phyloP scores from a whole-genome alignment of 2,329 filamentous ascomycete species.

The Nothophoma quercina region DNA sequence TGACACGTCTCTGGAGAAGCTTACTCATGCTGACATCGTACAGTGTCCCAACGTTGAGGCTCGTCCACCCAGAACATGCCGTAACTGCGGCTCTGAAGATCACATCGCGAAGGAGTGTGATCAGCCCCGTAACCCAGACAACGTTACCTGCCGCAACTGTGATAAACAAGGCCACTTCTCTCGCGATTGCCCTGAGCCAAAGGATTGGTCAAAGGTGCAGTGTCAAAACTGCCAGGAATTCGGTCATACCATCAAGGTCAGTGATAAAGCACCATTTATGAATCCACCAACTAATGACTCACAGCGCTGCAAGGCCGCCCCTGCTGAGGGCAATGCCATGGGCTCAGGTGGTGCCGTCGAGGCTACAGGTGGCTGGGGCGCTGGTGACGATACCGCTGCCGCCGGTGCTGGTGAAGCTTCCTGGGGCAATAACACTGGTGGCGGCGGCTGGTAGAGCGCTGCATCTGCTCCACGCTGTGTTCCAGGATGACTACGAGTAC shows the following conservation, averaged over 20 bases:
- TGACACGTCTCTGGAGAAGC: neutral
- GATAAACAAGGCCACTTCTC: slow-evolving; percentile 68
- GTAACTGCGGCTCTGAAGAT: slow-evolving; percentile 48
- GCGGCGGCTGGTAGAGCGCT: slow-evolving; percentile 9
- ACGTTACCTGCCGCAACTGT: slow-evolving; percentile 66
- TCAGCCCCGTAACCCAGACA: slow-evolving; percentile 46
- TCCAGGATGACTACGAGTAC: neutral
- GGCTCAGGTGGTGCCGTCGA: slow-evolving; percentile 24
- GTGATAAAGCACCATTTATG: no score
- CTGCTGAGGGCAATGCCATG: slow-evolving; percentile 28
- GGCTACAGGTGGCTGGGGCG: slow-evolving; percentile 22
- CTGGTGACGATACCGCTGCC: slow-evolving; percentile 13
- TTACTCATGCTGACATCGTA: slow-evolving; percentile 20
- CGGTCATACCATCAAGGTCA: slow-evolving; percentile 44
- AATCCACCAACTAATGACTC: slow-evolving; percentile 27
- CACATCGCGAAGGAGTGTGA: slow-evolving; percentile 49
- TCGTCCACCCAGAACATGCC: slow-evolving; percentile 39
- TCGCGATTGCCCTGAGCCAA: slow-evolving; percentile 65
- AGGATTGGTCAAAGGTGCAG: slow-evolving; percentile 58
- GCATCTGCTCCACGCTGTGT: neutral
- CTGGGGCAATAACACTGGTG: slow-evolving; percentile 22
- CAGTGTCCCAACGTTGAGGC: slow-evolving; percentile 44
- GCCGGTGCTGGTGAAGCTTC: slow-evolving; percentile 28
- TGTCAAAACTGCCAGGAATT: slow-evolving; percentile 57
- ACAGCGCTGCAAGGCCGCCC: slow-evolving; percentile 44